Percentiles rank a stretch among this genome's conserved stretches.
phyloP scores from a whole-genome alignment of 2,329 filamentous ascomycete species.

The Epichloe scottii region DNA sequence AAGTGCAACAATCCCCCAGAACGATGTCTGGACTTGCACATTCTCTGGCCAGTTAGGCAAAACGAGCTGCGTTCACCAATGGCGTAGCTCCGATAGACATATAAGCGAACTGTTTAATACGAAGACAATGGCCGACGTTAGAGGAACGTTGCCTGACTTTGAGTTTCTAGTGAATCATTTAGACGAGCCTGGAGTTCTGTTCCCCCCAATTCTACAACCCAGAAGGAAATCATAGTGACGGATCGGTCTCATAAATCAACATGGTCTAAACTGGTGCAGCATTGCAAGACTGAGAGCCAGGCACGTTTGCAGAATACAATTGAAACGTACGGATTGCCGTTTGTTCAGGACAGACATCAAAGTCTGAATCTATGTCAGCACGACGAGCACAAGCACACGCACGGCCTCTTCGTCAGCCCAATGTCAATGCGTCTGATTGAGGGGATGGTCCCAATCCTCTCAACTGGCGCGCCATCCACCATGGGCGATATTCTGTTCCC shows the following conservation, averaged over 20 bases:
- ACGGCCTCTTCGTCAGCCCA: slow-evolving; percentile 34
- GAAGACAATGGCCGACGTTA: too few species aligned
- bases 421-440: slow-evolving; percentile 28
- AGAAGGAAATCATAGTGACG: slow-evolving; percentile 21
- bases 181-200: slow-evolving; percentile 27
- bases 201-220: too few species aligned
- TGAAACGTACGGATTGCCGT: background rate
- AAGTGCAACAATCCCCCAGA: too few species aligned
- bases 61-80: too few species aligned
- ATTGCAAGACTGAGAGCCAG: background rate
- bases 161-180: slow-evolving; percentile 32
- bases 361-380: slow-evolving; percentile 30
- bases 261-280: background rate
- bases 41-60: too few species aligned
- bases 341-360: background rate
- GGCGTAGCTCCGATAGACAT: too few species aligned
- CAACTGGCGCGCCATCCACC: slow-evolving; percentile 29
- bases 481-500: slow-evolving; percentile 42
- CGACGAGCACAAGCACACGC: slow-evolving; percentile 26
- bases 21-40: too few species aligned
- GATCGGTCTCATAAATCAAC: background rate
- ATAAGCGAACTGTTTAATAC: too few species aligned
- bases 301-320: too few species aligned
- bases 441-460: slow-evolving; percentile 32
- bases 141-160: too few species aligned